Evolutionary conservation across 1,284 basidiomycete genomes (phyloP), one percentile per base, ranked within the genome.

Genomic region (Cutaneotrichosporon cavernicola): DNA sequence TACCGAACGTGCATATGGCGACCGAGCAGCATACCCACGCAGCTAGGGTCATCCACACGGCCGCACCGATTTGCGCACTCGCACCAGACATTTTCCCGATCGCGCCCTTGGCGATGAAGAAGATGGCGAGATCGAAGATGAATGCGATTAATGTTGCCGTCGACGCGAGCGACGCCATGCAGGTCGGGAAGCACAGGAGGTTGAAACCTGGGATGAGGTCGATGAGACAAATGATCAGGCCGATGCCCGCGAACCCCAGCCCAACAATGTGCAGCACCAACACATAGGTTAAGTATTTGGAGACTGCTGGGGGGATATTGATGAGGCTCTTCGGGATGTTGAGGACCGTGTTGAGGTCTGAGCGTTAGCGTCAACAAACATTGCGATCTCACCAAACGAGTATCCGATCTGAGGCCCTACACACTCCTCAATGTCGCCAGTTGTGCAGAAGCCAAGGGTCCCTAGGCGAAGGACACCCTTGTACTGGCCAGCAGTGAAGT

Each of bases 221-320:
- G 36, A 94, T 84, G 30, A 93, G 84, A 55, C 90, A 90, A 69
- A 92, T 89, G 38, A 92, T 58, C 14, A 90, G 84, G 1, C 90
- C 87, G 22, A 85, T 81, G n/a, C 84, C 89, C 8, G 90, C 86
- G 40, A 88, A 83, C 36, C 80, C 85, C 64, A 95, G 86, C 16
- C 90, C 92, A 61, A 91, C 87, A 69, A 92, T 86, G 75, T 95
- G 92, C n/a, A 94, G 84, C 66, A 94, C 87, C 68, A 96, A 86
- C 22, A 87, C 88, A 72, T 93, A 93, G 14, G 92, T 96, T 73
- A 95, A 82, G 89, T 91, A 94, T 83, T 93, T 93, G 66, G 91
- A 89, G 59, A 80, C 71, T 11, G 73, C 67, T 38, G 69, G 65
- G 5, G 92, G 92, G 61, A 95, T 92, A 70, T 91, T 77, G 69